Evolutionary conservation across 179 eudicot genomes (phyloP).

Genomic region (Silene vulgaris): DNA sequence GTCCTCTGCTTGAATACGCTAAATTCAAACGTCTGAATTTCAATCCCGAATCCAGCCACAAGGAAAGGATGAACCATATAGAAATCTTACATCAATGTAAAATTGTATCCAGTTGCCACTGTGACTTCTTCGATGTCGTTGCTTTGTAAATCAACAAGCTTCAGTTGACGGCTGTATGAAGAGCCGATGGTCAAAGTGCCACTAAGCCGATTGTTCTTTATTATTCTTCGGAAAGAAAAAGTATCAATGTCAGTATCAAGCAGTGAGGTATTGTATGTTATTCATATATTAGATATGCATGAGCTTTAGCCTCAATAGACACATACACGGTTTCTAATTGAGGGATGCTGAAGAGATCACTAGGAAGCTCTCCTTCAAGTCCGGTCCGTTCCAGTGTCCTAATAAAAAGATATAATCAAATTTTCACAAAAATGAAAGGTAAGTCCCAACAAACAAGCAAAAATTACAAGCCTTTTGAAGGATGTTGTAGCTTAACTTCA

Average conservation of each 20-base stretch:
- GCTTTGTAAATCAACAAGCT: slow-evolving; percentile 44
- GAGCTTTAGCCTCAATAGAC: slow-evolving; percentile 3
- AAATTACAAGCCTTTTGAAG: too few species aligned
- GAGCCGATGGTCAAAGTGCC: slow-evolving; percentile 39
- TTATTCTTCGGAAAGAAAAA: slow-evolving; percentile 29
- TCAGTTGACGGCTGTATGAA: slow-evolving; percentile 37
- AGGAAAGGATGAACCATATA: neutral
- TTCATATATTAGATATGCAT: neutral
- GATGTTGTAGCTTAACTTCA: too few species aligned
- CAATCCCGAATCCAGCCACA: slow-evolving; percentile 21
- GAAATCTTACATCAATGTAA: slow-evolving; percentile 28
- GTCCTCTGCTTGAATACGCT: neutral
- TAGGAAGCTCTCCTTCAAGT: slow-evolving; percentile 47
- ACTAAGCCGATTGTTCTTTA: slow-evolving; percentile 35
- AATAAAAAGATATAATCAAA: slow-evolving; percentile 9
- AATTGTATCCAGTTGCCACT: slow-evolving; percentile 18
- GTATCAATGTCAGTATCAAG: slow-evolving; percentile 10
- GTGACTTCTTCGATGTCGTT: slow-evolving; percentile 34
- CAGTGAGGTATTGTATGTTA: neutral
- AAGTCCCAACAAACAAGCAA: neutral
- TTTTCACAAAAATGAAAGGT: neutral
- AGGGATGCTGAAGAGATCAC: slow-evolving; percentile 44
- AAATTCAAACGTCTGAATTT: neutral
- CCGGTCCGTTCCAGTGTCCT: slow-evolving; percentile 41
- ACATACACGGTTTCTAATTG: slow-evolving; percentile 54